These are phyloP conservation scores for Sicyos edulis DNA, from an alignment of 306 rosid genomes.

Conservation along the genomic window DNA sequence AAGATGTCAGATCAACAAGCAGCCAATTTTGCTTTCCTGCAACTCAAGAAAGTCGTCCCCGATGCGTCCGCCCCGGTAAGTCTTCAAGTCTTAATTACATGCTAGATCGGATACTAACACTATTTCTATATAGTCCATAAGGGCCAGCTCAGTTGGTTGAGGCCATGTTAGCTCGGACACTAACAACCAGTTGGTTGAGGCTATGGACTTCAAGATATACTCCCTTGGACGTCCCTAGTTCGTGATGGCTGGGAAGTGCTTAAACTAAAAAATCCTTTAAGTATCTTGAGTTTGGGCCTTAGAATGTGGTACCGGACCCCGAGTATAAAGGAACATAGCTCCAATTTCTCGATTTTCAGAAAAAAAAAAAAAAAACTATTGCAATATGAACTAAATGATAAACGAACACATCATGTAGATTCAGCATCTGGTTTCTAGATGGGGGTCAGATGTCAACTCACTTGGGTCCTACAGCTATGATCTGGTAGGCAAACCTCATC, in stretches of 20 bases:
- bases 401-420: slow-evolving; percentile 41
- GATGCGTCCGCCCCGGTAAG: slow-evolving; percentile 82
- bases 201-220: no score
- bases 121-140: neutral
- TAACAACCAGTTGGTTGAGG: no score
- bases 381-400: neutral
- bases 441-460: slow-evolving; percentile 82
- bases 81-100: neutral
- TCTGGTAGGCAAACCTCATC: slow-evolving; percentile 78
- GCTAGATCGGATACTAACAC: neutral
- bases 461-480: slow-evolving; percentile 90
- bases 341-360: no score
- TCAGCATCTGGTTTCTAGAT: slow-evolving; percentile 86
- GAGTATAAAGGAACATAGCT: no score
- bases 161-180: no score
- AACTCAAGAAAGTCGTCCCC: slow-evolving; percentile 84
- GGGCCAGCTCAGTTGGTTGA: no score
- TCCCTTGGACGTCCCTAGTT: no score
- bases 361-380: no score
- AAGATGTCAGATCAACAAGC: slow-evolving; percentile 98
- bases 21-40: slow-evolving; percentile 69
- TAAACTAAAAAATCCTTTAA: no score
- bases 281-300: no score
- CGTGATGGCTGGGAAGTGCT: no score
- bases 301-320: no score